Conservation (phyloP, 2,329 filamentous ascomycete species). For the Monosporascus sp. region DNA sequence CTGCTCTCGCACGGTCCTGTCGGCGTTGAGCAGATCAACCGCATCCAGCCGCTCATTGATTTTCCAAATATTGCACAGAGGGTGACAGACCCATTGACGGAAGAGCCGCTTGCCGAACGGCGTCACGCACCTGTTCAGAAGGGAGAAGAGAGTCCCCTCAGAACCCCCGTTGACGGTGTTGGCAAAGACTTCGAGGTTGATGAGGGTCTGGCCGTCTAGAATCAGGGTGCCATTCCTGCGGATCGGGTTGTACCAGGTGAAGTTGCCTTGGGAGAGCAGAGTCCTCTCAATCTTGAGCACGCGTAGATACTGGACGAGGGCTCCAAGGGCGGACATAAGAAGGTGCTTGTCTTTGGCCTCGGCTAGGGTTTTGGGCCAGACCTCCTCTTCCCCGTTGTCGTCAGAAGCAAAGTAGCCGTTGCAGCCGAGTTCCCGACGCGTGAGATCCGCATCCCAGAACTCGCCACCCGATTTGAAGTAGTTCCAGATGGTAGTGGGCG, state of each 20-base stretch:
- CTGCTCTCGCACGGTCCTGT: constrained; percentile 73
- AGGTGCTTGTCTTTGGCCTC: constrained; percentile 73
- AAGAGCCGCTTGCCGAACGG: constrained; percentile 96
- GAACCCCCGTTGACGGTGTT: constrained; percentile 83
- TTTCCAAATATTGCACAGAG: constrained; percentile 75
- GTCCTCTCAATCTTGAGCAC: constrained; percentile 84
- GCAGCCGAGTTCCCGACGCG: constrained; percentile 73
- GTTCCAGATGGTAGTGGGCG: constrained; percentile 92
- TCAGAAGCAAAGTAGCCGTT: constrained; percentile 71
- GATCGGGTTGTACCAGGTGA: constrained; percentile 88
- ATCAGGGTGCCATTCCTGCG: constrained; percentile 84
- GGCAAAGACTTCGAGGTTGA: constrained; percentile 95
- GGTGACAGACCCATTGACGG: constrained; percentile 95
- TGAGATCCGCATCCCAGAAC: constrained; percentile 83
- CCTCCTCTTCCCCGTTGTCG: constrained; percentile 44
- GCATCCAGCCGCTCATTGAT: constrained; percentile 92
- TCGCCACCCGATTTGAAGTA: constrained; percentile 80
- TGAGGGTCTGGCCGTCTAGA: constrained; percentile 90
- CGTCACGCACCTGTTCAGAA: constrained; percentile 91
- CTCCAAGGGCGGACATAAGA: constrained; percentile 87
- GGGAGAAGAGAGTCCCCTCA: constrained; percentile 82
- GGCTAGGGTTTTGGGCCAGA: constrained; percentile 71
- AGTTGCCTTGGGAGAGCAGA: constrained; percentile 83
- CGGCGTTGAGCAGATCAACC: constrained; percentile 85
- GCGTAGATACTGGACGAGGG: constrained; percentile 79